These are phyloP conservation scores for Kickxella alabastrina DNA, from an alignment of 192 early-diverging fungal genomes.

Conservation along the genomic window DNA sequence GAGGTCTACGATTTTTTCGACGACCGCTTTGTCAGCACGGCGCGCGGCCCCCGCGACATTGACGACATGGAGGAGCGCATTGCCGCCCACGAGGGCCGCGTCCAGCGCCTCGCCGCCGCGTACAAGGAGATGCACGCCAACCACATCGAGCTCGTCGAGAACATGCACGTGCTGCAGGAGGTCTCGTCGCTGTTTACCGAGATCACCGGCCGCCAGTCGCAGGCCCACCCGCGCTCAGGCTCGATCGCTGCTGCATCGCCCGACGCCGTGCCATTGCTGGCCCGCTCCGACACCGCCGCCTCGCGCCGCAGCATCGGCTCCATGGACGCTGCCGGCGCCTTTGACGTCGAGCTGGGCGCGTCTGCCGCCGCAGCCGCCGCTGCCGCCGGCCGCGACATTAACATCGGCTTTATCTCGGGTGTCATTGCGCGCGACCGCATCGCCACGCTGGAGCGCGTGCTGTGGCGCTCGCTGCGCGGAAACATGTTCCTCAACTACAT, in stretches of 20 bases:
- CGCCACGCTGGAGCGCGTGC: constrained; percentile 88
- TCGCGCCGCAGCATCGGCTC: constrained; percentile 51
- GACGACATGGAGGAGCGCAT: constrained; percentile 87
- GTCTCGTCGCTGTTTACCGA: constrained; percentile 48
- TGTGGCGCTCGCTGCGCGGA: constrained; percentile 95
- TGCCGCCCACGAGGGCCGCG: constrained; percentile 73
- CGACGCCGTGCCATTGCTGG: constrained; percentile 58
- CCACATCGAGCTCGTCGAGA: constrained; percentile 85
- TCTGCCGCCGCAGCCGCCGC: constrained; percentile 12
- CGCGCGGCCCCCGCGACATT: constrained; percentile 82
- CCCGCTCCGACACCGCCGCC: constrained; percentile 49
- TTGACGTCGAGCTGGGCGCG: constrained; percentile 42
- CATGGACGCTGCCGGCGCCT: constrained; percentile 29
- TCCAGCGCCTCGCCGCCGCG: constrained; percentile 81
- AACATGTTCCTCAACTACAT: constrained; percentile 95
- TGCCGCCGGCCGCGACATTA: constrained; percentile 44
- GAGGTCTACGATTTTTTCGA: constrained; percentile 49
- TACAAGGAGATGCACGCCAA: constrained; percentile 85
- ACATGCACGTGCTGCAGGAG: constrained; percentile 84
- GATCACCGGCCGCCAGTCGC: constrained; percentile 75
- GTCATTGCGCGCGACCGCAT: constrained; percentile 83
- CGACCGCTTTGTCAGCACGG: constrained; percentile 51
- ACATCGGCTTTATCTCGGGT: constrained; percentile 87
- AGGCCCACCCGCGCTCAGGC: constrained; percentile 39
- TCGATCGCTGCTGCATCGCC: constrained; percentile 1